Evolutionary conservation across 2,329 filamentous ascomycete genomes (phyloP), one percentile per base, ranked within the genome.

Genomic region (Daldinia eschscholtzii): DNA sequence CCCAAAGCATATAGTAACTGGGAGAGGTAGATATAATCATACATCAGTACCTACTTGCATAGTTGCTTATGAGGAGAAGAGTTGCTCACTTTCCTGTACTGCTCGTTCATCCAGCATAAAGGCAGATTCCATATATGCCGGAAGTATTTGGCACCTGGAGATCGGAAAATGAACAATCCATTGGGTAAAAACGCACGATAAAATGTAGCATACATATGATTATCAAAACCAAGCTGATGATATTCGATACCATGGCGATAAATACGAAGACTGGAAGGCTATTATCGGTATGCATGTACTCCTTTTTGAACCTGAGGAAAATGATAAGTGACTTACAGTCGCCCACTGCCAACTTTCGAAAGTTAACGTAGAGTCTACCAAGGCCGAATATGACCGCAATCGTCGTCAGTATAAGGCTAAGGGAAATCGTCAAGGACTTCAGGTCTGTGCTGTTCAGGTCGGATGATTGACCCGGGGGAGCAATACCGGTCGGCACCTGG

Each of bases 81-180:
- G 6, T n/a, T 52, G 15, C 33, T 55, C 33, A 37, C 52, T 30
- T 20, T 35, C n/a, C 33, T 30, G 5, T 7, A 55, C 9, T 55
- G 4, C 20, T 37, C 52, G n/a, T 55, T 37, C 10, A 55, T 37
- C 52, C 52, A 55, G 20, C 52, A 55, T 39, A 39, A 39, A 37
- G 52, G 52, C 10, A 37, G 20, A 12, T 55, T 15, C 30, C 52
- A 55, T 37, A 55, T 39, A 23, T 55, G 52, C 6, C 52, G n/a
- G 33, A 39, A 55, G 30, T 37, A 37, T 37, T 55, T 55, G 30
- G 33, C 30, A 23, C 20, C 52, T 55, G 33, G 23, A 4, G 33
- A 18, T 26, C 10, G 18, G 4, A 26, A 20, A 30, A 9, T 55
- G 50, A 55, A 35, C 13, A 39, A 13, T 15, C 5, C 35, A 15